Conservation (phyloP, 2,329 filamentous ascomycete species). For the Colletotrichum gloeosporioides region DNA sequence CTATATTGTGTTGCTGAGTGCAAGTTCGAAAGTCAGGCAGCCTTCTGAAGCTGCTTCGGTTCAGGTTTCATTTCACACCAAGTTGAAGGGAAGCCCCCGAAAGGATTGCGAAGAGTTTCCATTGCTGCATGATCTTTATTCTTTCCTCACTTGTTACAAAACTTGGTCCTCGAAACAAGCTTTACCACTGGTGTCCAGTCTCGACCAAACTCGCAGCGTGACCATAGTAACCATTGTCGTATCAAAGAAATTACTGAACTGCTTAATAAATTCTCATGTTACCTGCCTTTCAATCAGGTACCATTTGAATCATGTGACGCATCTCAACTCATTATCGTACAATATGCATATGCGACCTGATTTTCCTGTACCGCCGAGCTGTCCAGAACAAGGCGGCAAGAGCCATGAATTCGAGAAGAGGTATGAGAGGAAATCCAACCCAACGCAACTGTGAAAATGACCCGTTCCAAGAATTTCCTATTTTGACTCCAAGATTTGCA, state of each 20-base stretch:
- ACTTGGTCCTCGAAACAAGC: not conserved
- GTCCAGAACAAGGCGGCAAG: not conserved
- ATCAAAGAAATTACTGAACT: not conserved
- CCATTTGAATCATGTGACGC: not conserved
- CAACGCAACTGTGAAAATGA: not conserved
- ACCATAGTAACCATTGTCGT: not conserved
- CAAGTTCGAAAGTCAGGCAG: not conserved
- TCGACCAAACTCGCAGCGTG: not conserved
- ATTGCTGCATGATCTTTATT: not conserved
- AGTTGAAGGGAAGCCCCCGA: not conserved
- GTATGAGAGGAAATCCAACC: not conserved
- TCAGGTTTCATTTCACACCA: not conserved
- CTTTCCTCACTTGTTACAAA: not conserved
- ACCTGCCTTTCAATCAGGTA: not conserved
- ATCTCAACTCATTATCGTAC: not conserved
- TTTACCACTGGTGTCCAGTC: not conserved
- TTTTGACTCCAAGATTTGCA: not conserved
- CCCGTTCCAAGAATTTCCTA: not conserved
- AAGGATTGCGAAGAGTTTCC: not conserved
- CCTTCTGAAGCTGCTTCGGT: not conserved
- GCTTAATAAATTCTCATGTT: not conserved
- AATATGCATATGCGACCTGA: not conserved
- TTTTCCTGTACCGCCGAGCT: not conserved
- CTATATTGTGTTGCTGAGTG: rapidly evolving
- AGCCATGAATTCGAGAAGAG: not conserved